Evolutionary conservation across 2,329 filamentous ascomycete genomes (phyloP), one percentile per base, ranked within the genome.

Genomic region (Fusarium sp.): DNA sequence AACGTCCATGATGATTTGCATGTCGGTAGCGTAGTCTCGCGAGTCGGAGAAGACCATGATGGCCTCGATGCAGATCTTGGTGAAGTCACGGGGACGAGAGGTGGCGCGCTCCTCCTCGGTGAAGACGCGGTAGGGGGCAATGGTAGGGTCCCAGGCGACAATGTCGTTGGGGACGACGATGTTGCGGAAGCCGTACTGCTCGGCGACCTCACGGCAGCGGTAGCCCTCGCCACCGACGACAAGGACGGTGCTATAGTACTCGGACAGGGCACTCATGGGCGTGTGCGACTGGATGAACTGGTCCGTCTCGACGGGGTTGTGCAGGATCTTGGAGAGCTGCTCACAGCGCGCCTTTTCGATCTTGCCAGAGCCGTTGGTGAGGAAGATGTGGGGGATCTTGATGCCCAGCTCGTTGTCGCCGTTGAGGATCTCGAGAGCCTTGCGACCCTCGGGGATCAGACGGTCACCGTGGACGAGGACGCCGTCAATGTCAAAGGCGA

Each of bases 281-380:
- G 89, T 92, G 73, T 93, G 90, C 21, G 86, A 89, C 71, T 93
- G 90, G 10, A 93, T 81, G 80, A 92, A 92, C 61, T 92, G 90
- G 14, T 70, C 68, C 37, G 68, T 68, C 39, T 37, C 49, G 35
- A 70, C 68, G 8, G 68, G 68, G 55, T 70, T 70, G 25, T 59
- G 47, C 6, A 70, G 66, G 13, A 70, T 70, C 72, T 84, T 84
- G 63, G 84, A 82, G 23, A 97, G 84, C 71, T 96, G 91, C 31
- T 86, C 79, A 71, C 92, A 96, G 54, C 92, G 85, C 76, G 94
- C 92, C 65, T 88, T 85, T 76, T 96, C 93, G 2, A 91, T 92
- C 79, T 96, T 96, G 53, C 93, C 93, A 46, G 93, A 94, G 67
- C 93, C 93, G 76, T 97, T 97, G 63, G 93, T 97, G 61, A 97